Conservation (phyloP, 176 grass and related monocot species). For the Bothriochloa decipiens region DNA sequence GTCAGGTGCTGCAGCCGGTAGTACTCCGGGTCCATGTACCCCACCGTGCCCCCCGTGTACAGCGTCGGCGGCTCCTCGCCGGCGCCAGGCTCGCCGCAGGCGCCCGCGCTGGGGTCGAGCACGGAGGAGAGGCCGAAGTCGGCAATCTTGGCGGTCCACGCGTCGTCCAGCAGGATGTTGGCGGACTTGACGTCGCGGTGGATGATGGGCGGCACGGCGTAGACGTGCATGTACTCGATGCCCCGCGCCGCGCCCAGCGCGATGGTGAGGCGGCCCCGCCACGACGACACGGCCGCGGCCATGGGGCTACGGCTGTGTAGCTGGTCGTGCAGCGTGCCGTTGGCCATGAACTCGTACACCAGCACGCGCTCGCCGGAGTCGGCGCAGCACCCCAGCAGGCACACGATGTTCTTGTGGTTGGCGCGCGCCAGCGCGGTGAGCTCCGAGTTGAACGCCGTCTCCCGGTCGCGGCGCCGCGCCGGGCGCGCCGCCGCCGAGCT, state of each 20-base stretch:
- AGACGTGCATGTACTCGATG: conserved; percentile 96
- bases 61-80: too few relatives aligned
- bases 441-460: conserved; percentile 85
- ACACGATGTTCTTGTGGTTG: conserved; percentile 94
- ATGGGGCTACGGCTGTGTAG: conserved; percentile 59
- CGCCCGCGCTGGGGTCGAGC: conserved; percentile 25
- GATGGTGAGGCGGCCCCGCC: conserved; percentile 63
- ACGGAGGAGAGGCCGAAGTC: conserved; percentile 88
- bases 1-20: conserved; percentile 87
- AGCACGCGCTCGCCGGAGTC: conserved; percentile 68
- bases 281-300: conserved; percentile 43
- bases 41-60: conserved; percentile 79
- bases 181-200: conserved; percentile 95
- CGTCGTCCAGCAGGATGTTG: conserved; percentile 88
- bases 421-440: conserved; percentile 74
- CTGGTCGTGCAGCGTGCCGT: conserved; percentile 87
- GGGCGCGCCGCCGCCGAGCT: conserved; percentile 47
- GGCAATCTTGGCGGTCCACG: conserved; percentile 81
- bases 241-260: conserved; percentile 85
- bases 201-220: conserved; percentile 90
- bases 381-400: conserved; percentile 79
- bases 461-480: conserved; percentile 57
- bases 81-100: not conserved
- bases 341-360: conserved; percentile 91
- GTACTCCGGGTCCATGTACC: conserved; percentile 98